phyloP scores from a whole-genome alignment of 139 green algal genomes.

The Marvania coccoides region DNA sequence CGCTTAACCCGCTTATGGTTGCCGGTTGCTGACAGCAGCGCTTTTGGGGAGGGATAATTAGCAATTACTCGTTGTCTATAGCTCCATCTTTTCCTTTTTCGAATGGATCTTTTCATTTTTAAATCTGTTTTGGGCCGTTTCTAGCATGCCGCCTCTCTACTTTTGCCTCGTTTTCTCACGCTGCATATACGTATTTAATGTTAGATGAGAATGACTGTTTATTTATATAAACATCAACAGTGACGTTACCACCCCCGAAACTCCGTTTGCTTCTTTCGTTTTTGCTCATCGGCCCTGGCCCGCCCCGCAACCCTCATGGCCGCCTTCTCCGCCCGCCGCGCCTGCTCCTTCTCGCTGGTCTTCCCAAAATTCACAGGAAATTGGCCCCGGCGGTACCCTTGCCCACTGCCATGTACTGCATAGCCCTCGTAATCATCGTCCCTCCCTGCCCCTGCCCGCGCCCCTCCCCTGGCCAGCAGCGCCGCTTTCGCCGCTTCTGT shows the following conservation, averaged over 20 bases:
- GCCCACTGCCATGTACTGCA: too few relatives aligned
- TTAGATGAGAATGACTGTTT: too few relatives aligned
- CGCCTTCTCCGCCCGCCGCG: neutral
- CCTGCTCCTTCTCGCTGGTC: neutral
- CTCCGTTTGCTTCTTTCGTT: neutral
- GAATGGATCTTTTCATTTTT: neutral
- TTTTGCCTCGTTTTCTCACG: neutral
- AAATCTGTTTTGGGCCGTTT: neutral
- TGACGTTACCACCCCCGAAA: neutral
- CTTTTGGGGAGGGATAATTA: too few relatives aligned
- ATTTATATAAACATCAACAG: too few relatives aligned
- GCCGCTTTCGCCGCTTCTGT: constrained; percentile 68
- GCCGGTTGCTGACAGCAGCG: too few relatives aligned
- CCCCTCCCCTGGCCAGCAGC: constrained; percentile 35
- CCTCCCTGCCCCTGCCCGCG: neutral
- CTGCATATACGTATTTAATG: too few relatives aligned
- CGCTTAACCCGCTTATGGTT: too few relatives aligned
- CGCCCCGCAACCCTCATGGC: neutral
- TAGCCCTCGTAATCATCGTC: neutral
- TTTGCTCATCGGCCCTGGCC: neutral
- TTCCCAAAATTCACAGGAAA: neutral
- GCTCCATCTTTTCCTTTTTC: neutral
- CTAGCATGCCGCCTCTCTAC: neutral
- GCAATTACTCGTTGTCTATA: neutral
- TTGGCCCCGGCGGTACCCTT: too few relatives aligned